A percentile compares a stretch with the other conserved stretches of the same genome.
Evolutionary conservation across 176 grass and related monocot species (phyloP).

Genomic region (Oryza glumipatula): DNA sequence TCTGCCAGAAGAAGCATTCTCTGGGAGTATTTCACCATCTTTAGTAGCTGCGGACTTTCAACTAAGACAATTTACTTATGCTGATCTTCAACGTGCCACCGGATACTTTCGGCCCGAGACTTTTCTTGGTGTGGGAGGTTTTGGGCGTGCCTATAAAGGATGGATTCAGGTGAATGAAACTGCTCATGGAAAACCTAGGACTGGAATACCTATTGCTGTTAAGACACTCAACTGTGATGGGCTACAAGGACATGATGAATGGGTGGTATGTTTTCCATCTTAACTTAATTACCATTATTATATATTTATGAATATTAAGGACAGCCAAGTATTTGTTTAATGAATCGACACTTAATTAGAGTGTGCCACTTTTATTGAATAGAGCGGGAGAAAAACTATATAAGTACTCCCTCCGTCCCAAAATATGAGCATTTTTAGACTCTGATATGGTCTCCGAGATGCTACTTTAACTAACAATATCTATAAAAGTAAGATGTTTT

Average conservation of each 20-base stretch:
- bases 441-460: too few relatives aligned
- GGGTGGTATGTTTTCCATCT: slow-evolving; percentile 59
- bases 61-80: slow-evolving; percentile 64
- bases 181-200: slow-evolving; percentile 58
- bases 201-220: slow-evolving; percentile 71
- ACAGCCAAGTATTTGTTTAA: too few relatives aligned
- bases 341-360: too few relatives aligned
- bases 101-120: slow-evolving; percentile 69
- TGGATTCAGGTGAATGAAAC: slow-evolving; percentile 71
- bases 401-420: too few relatives aligned
- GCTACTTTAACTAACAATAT: too few relatives aligned
- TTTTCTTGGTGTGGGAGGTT: slow-evolving; percentile 76
- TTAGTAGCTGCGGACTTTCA: slow-evolving; percentile 58
- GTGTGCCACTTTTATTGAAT: too few relatives aligned
- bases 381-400: too few relatives aligned
- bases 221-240: slow-evolving; percentile 79
- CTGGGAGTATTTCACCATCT: slow-evolving; percentile 56
- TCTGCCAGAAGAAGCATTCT: slow-evolving; percentile 41
- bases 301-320: neutral
- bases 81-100: slow-evolving; percentile 65
- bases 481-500: too few relatives aligned
- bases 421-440: too few relatives aligned
- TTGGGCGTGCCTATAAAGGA: slow-evolving; percentile 77
- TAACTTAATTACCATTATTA: neutral
- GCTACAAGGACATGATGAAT: slow-evolving; percentile 82